Conservation (phyloP, 2,329 filamentous ascomycete species). For the Mycogone perniciosa region DNA sequence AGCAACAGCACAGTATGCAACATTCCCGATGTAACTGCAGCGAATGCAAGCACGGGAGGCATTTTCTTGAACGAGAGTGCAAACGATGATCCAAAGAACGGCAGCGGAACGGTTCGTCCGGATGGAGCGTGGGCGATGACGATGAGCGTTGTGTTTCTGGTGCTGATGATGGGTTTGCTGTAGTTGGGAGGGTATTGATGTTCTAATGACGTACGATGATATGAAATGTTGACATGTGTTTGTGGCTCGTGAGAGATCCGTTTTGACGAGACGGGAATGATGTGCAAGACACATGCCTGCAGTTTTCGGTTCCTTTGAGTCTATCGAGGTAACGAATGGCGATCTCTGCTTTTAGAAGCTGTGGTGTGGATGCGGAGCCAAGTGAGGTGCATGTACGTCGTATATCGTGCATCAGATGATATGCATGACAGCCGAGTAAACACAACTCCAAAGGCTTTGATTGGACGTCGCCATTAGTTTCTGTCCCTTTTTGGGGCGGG, state of each 20-base stretch:
- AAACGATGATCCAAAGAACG: neutral
- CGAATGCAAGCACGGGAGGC: constrained; percentile 20
- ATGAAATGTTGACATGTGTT: neutral
- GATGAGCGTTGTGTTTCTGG: neutral
- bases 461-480: neutral
- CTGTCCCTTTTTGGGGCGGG: neutral
- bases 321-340: neutral
- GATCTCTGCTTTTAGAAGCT: too few species aligned
- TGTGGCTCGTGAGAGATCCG: neutral
- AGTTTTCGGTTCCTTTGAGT: neutral
- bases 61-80: constrained; percentile 14
- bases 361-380: too few species aligned
- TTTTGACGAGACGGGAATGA: neutral
- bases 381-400: too few species aligned
- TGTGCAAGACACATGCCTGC: neutral
- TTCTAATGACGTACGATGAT: constrained; percentile 1
- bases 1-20: constrained; percentile 17
- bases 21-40: constrained; percentile 18
- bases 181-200: neutral
- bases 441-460: neutral
- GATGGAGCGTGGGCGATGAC: neutral
- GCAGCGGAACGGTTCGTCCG: neutral
- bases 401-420: too few species aligned
- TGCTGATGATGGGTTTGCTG: constrained; percentile 1
- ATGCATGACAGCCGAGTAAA: neutral